A percentile compares a stretch with the other conserved stretches of the same genome.
phyloP scores from a whole-genome alignment of 2,329 filamentous ascomycete genomes.

The Lachnellula arida region DNA sequence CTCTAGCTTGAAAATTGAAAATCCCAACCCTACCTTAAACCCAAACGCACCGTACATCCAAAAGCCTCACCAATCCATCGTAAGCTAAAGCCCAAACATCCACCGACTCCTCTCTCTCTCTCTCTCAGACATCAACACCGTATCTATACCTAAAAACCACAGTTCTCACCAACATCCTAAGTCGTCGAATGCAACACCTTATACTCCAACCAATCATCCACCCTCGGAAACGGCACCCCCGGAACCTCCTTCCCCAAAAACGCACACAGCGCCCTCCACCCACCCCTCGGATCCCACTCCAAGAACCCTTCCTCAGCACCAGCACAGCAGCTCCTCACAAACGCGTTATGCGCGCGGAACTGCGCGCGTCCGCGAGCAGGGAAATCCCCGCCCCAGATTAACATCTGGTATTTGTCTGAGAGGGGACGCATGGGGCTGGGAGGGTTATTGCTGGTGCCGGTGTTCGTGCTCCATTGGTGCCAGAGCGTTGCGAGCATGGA shows the following conservation, averaged over 20 bases:
- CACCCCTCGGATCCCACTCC: conserved; percentile 15
- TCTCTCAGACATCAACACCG: no score
- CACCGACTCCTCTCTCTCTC: no score
- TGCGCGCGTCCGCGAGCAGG: conserved; percentile 4
- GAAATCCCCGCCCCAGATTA: conserved; percentile 9
- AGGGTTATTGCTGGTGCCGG: not conserved
- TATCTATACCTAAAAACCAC: no score
- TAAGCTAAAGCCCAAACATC: no score
- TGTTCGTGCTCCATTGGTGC: not conserved
- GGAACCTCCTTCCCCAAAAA: conserved; percentile 18
- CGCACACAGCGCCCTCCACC: conserved; percentile 16
- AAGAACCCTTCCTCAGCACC: conserved; percentile 1
- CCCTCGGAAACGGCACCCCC: conserved; percentile 1
- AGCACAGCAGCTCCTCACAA: conserved; percentile 1
- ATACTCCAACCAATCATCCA: conserved; percentile 40
- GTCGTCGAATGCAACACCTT: conserved; percentile 38
- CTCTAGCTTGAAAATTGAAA: no score
- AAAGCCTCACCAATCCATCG: no score
- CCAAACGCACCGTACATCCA: no score
- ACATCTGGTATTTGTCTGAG: not conserved
- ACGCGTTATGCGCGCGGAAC: conserved; percentile 10
- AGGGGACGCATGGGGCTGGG: not conserved
- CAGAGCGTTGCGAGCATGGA: conserved; percentile 11
- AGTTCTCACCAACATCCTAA: no score
- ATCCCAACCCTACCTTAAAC: no score